Evolutionary conservation across 164 flowering plant genomes (phyloP).

Genomic region (Magnolia changhungtana): DNA sequence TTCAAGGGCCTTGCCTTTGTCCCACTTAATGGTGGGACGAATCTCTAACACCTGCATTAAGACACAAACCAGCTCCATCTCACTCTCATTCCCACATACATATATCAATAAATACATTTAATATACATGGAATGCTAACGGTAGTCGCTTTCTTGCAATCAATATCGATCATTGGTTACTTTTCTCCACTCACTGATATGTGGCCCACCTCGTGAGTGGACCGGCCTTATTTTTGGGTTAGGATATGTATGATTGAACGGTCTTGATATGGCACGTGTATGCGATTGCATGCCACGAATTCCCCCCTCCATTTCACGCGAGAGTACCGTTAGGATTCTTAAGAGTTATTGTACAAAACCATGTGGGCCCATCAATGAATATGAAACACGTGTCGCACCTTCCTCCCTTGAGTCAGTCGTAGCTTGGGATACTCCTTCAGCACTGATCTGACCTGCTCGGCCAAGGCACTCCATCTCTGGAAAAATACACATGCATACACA

Average conservation of each 20-base stretch:
- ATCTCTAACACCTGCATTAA: conserved; percentile 70
- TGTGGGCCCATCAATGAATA: background rate
- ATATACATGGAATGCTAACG: too few species aligned
- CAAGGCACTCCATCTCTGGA: conserved; percentile 69
- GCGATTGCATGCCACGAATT: background rate
- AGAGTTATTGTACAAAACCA: background rate
- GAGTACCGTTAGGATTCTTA: too few species aligned
- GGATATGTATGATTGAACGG: too few species aligned
- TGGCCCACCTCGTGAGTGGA: too few species aligned
- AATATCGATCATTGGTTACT: too few species aligned
- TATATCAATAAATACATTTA: too few species aligned
- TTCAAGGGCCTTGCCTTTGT: conserved; percentile 95
- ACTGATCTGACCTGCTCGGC: conserved; percentile 66
- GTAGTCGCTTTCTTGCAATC: too few species aligned
- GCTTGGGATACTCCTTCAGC: conserved; percentile 63
- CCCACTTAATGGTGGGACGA: conserved; percentile 93
- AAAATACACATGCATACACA: background rate
- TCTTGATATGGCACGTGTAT: background rate
- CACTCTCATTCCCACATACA: background rate
- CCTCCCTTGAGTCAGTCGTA: conserved; percentile 68
- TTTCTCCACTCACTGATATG: too few species aligned
- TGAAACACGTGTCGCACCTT: conserved; percentile 37
- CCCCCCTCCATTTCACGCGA: background rate
- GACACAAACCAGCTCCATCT: background rate
- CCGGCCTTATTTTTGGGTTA: too few species aligned